Percentiles rank a stretch among this genome's conserved stretches.
Evolutionary conservation across 495 filamentous ascomycete species (phyloP).

Genomic region (Immersiella caudata): DNA sequence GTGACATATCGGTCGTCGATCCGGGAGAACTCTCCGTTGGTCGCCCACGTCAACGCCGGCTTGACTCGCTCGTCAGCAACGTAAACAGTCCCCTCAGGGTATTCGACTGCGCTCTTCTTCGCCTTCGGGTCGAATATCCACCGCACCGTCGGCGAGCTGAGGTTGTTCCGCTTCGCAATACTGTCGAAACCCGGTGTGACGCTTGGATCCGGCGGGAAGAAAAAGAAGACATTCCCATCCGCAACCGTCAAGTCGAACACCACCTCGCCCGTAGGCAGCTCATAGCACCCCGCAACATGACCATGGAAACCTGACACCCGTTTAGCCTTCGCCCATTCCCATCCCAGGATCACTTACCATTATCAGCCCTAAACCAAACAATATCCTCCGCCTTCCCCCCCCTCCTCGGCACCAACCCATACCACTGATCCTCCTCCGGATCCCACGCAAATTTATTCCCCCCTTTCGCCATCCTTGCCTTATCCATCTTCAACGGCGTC

Average conservation of each 20-base stretch:
- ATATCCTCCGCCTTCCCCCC: slow-evolving; percentile 54
- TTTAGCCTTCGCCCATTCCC: background rate
- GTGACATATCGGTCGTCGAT: slow-evolving; percentile 61
- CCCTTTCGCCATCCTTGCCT: slow-evolving; percentile 57
- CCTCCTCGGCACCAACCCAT: slow-evolving; percentile 52
- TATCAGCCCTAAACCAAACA: slow-evolving; percentile 51
- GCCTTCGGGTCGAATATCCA: slow-evolving; percentile 57
- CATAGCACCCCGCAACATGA: slow-evolving; percentile 55
- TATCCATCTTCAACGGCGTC: slow-evolving; percentile 53
- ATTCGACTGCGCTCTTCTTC: slow-evolving; percentile 27
- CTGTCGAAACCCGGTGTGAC: slow-evolving; percentile 29
- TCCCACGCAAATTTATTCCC: slow-evolving; percentile 62
- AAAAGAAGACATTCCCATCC: slow-evolving; percentile 60
- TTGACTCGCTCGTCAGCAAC: slow-evolving; percentile 40
- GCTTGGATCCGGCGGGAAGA: slow-evolving; percentile 51
- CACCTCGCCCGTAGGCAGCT: slow-evolving; percentile 51
- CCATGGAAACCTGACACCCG: slow-evolving; percentile 44
- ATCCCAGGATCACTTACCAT: slow-evolving; percentile 39
- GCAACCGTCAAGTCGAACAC: slow-evolving; percentile 59
- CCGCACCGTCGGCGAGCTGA: slow-evolving; percentile 53
- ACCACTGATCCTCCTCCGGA: slow-evolving; percentile 53
- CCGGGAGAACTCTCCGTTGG: slow-evolving; percentile 61
- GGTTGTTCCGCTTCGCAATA: slow-evolving; percentile 36
- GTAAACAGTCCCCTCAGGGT: slow-evolving; percentile 21
- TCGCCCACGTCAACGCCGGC: slow-evolving; percentile 42